These are phyloP conservation scores for Clathrus columnatus DNA, from an alignment of 768 basidiomycete genomes.

Conservation along the genomic window DNA sequence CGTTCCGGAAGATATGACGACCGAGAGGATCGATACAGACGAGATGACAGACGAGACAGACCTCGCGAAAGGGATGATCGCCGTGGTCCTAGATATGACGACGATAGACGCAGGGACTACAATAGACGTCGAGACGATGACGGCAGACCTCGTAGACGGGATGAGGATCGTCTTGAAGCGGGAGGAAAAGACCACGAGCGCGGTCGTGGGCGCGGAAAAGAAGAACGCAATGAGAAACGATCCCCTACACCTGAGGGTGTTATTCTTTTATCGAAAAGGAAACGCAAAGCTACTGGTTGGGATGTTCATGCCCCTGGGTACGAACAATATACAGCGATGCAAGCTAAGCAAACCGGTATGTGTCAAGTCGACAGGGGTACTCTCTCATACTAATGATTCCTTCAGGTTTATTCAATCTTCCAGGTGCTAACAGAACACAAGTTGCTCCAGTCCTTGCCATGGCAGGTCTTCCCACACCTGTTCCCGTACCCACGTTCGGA, in stretches of 20 bases:
- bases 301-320: constrained; percentile 94
- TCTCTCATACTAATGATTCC: constrained; percentile 11
- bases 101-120: constrained; percentile 25
- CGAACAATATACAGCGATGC: constrained; percentile 88
- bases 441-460: constrained; percentile 75
- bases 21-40: constrained; percentile 14
- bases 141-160: constrained; percentile 23
- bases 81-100: constrained; percentile 18
- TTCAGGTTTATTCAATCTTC: constrained; percentile 89
- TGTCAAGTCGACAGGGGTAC: background rate
- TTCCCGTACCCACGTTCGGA: constrained; percentile 77
- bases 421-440: constrained; percentile 87
- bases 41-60: constrained; percentile 43
- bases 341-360: constrained; percentile 96
- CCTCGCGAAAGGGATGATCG: constrained; percentile 21
- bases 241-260: constrained; percentile 88
- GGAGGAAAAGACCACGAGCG: constrained; percentile 43
- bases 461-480: constrained; percentile 72
- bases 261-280: constrained; percentile 73
- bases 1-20: constrained; percentile 26
- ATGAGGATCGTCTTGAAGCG: constrained; percentile 24
- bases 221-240: constrained; percentile 33
- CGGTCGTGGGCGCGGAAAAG: constrained; percentile 42
- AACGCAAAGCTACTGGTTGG: constrained; percentile 89
- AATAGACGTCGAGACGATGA: constrained; percentile 30